Base-by-base conservation (phyloP, 2,329 filamentous ascomycete species). In the Lizonia empirigonia region DNA sequence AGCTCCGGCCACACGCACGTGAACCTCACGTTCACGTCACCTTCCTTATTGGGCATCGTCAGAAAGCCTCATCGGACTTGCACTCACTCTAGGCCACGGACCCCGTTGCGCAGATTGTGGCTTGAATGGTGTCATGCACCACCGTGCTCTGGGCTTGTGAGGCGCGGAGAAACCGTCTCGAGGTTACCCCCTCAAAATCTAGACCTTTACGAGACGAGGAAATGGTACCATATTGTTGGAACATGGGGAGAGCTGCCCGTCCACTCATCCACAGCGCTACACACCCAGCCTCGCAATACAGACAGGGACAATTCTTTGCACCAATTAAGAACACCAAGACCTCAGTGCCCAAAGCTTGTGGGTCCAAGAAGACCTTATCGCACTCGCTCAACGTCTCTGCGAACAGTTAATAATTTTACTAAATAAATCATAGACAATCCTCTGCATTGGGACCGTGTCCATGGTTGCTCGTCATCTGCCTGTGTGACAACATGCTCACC, bases 301-400 rank as follows among this genome's bases (percentile, higher is more conserved):
- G 18, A 42, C 32, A 13, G 29, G 37, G 36, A 24, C 18, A 10
- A 20, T 29, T 26, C 8, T 37, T 35, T 36, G 26, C 26, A 7
- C 26, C n/a, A 20, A 36, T 33, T 10, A 37, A 41, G 41, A 52
- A 52, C 26, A 41, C 36, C 48, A 45, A 51, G 30, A 41, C 23
- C 30, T 19, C 15, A 33, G 23, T 4, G 8, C 32, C 35, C 6
- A 45, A 36, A 37, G 41, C 26, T 29, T 42, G 32, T 22, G 22
- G 4, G 5, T 7, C n/a, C 27, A 13, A 29, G 39, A 34, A 10
- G 12, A 18, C 10, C 33, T 15, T 44, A 18, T 26, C 22, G 26
- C 36, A 4, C 33, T 20, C 19, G 5, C 32, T n/a, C 30, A 26
- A 32, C 24, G 15, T 27, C 10, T 44, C 38, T 19, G 26, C 46